Evolutionary conservation across 371 early-diverging fungal species (phyloP).

Genomic region (Mucor sp.): DNA sequence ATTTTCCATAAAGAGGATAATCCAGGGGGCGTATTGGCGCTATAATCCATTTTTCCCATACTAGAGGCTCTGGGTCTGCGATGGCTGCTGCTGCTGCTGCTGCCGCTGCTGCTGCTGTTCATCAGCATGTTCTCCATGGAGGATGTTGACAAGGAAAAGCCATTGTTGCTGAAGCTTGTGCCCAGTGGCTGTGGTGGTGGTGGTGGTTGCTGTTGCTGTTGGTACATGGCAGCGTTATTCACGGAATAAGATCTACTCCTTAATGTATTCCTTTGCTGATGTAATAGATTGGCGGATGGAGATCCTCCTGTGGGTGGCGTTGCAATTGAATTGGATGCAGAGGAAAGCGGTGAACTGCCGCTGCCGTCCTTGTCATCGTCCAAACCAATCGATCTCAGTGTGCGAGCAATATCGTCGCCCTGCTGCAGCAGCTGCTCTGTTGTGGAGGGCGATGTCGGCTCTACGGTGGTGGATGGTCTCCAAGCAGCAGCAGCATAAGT

Average conservation of each 20-base stretch:
- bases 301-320: conserved; percentile 28
- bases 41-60: conserved; percentile 55
- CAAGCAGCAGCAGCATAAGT: conserved; percentile 40
- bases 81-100: not conserved
- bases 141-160: not conserved
- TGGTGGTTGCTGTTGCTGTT: not conserved
- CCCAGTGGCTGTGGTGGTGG: not conserved
- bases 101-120: not conserved
- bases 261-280: conserved; percentile 18
- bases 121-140: not conserved
- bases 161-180: not conserved
- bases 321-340: conserved; percentile 23
- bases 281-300: conserved; percentile 9
- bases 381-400: conserved; percentile 75
- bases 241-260: conserved; percentile 69
- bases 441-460: conserved; percentile 47
- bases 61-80: conserved; percentile 57
- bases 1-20: conserved; percentile 44
- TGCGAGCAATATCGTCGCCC: conserved; percentile 68
- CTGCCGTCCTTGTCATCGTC: conserved; percentile 58
- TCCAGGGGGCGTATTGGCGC: conserved; percentile 17
- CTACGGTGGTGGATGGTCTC: conserved; percentile 29
- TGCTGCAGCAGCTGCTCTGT: conserved; percentile 49
- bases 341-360: conserved; percentile 27
- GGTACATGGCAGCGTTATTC: conserved; percentile 61